Base-by-base conservation (phyloP, 768 basidiomycete genomes). In the Astraeus odoratus region DNA sequence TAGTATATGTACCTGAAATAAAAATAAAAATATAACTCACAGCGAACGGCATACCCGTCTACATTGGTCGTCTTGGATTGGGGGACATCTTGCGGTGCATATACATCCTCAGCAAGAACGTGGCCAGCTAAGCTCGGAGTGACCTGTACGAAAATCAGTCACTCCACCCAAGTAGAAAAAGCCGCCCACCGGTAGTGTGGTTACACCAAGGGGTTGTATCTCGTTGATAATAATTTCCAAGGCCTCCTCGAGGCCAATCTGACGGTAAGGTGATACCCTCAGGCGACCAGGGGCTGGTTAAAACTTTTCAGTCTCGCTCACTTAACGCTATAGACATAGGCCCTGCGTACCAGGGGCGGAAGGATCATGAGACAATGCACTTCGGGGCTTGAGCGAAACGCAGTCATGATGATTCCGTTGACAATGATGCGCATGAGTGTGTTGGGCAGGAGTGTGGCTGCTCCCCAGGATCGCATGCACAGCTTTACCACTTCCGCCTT, bases 21-120 rank as follows among this genome's bases (percentile, higher is more conserved):
- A 26, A 10, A 15, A 43, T 12, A 27, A n/a, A 41, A 7, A 5
- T 9, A 19, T 19, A 3, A 50, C 76, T 49, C 55, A 87, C 86
- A 80, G 47, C 77, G 70, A 1, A 93, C 62, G 4, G 91, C 91
- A 57, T 95, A 95, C 1, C 91, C 91, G 59, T 94, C 91, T 9
- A 91, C 89, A 52, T 80, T 93, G 5, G 91, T 91, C 1, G 86
- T 88, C 15, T 69, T 60, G 2, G 74, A 74, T 3, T 61, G 58
- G 3, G 91, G 91, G 0, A 86, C 74, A 54, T 86, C 68, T 25
- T 75, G 69, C 1, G 77, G 67, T 4, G 88, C 81, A 48, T 71
- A 66, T 3, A 93, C 78, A 46, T 88, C 80, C 59, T 89, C 81
- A 0, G 87, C 86, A 1, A 93, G 72, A 19, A 91, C 72, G 50